Evolutionary conservation across 108 stramenopile genomes (phyloP).

Genomic region (Pseudonitzschia pungens): DNA sequence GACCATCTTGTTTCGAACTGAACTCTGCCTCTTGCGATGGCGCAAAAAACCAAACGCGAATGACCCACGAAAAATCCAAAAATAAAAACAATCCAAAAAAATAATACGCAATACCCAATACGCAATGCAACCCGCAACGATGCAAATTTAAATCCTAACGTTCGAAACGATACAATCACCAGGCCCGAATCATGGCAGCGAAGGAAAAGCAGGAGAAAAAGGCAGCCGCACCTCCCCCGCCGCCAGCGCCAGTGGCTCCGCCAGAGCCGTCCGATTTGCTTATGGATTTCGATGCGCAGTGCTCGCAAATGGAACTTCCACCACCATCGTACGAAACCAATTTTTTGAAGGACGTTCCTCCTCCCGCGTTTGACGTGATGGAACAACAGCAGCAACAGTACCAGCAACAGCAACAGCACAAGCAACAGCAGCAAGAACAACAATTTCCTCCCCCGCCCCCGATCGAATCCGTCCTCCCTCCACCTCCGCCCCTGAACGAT

Average conservation of each 20-base stretch:
- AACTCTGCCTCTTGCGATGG: too few relatives aligned
- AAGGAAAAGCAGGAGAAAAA: slow-evolving; percentile 70
- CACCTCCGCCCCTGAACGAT: slow-evolving; percentile 22
- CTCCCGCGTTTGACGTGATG: slow-evolving; percentile 57
- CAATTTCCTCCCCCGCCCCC: slow-evolving; percentile 36
- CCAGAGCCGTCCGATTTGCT: slow-evolving; percentile 26
- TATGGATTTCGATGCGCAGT: slow-evolving; percentile 41
- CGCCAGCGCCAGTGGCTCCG: slow-evolving; percentile 17
- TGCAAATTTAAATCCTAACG: too few relatives aligned
- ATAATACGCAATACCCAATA: too few relatives aligned
- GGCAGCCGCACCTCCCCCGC: slow-evolving; percentile 10
- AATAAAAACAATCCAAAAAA: too few relatives aligned
- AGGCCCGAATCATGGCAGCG: slow-evolving; percentile 86
- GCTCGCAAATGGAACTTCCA: slow-evolving; percentile 23
- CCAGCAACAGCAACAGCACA: slow-evolving; percentile 4
- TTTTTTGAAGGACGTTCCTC: slow-evolving; percentile 34
- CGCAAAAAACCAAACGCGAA: too few relatives aligned
- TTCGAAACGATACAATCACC: background rate
- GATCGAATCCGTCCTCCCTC: slow-evolving; percentile 21
- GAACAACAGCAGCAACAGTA: slow-evolving; percentile 22
- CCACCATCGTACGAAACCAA: slow-evolving; percentile 62
- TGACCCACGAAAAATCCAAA: too few relatives aligned
- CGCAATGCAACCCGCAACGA: too few relatives aligned
- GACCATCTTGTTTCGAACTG: background rate
- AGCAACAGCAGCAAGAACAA: background rate